Percentiles rank a stretch among this genome's conserved stretches.
Conservation (phyloP, 225 moss, liverwort and hornwort genomes). For the Ulota crispa region DNA sequence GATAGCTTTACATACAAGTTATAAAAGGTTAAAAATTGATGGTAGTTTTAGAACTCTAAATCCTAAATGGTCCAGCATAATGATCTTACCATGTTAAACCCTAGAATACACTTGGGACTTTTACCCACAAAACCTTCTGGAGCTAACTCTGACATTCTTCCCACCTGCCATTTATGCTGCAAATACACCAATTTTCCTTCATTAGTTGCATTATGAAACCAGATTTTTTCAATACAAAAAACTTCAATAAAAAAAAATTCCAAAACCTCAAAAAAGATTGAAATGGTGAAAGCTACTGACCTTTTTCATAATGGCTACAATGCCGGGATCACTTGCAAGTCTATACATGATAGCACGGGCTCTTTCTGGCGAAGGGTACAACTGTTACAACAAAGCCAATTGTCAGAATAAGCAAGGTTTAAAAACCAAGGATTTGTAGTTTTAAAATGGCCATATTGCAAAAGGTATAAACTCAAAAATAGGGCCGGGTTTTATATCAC, state of each 20-base stretch:
- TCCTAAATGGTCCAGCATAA: background rate
- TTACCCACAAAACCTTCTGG: slow-evolving; percentile 83
- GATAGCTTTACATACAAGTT: background rate
- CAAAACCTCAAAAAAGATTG: background rate
- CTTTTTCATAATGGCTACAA: slow-evolving; percentile 84
- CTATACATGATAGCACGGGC: slow-evolving; percentile 77
- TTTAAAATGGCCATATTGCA: background rate
- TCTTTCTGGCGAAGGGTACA: slow-evolving; percentile 58
- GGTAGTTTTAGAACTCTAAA: background rate
- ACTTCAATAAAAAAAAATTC: background rate
- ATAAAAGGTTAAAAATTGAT: background rate
- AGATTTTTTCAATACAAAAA: background rate
- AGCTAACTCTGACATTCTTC: slow-evolving; percentile 83
- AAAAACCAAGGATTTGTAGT: background rate
- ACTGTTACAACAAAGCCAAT: slow-evolving; percentile 43
- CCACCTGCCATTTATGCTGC: slow-evolving; percentile 94
- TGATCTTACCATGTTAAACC: slow-evolving; percentile 67
- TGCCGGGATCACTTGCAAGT: slow-evolving; percentile 84
- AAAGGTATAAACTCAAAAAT: background rate
- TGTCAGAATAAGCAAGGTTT: slow-evolving; percentile 2
- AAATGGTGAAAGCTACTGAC: slow-evolving; percentile 26
- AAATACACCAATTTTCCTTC: background rate
- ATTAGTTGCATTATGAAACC: slow-evolving; percentile 10
- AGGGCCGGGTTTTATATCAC: background rate
- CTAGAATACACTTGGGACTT: slow-evolving; percentile 82